These are phyloP conservation scores for Phytophthora meadii DNA, from an alignment of 352 stramenopile species.

Conservation along the genomic window DNA sequence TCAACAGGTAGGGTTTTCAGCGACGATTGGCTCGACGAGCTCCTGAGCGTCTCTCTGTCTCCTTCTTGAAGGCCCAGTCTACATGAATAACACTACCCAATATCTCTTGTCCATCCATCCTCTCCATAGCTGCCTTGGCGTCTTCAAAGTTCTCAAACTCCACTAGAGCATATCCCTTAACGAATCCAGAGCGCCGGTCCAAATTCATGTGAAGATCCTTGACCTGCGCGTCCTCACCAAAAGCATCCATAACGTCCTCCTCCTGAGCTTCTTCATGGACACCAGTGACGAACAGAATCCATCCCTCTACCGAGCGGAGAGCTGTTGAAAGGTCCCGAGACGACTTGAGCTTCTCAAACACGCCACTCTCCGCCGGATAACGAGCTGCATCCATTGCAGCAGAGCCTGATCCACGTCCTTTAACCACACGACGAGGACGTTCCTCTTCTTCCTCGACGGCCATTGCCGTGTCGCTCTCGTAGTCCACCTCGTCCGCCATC, in stretches of 20 bases:
- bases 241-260: conserved; percentile 96
- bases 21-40: conserved; percentile 46
- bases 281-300: conserved; percentile 95
- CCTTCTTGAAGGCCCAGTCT: conserved; percentile 94
- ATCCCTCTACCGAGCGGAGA: conserved; percentile 94
- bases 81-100: conserved; percentile 91
- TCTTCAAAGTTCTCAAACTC: conserved; percentile 94
- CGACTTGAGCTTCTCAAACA: conserved; percentile 81
- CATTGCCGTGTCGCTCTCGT: conserved; percentile 90
- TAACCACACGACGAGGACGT: conserved; percentile 56
- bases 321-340: conserved; percentile 55
- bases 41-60: conserved; percentile 37
- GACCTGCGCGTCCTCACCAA: conserved; percentile 94
- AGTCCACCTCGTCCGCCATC: conserved; percentile 89
- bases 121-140: conserved; percentile 90
- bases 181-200: conserved; percentile 95
- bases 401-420: conserved; percentile 69
- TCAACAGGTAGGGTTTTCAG: conserved; percentile 42
- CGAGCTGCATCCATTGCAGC: conserved; percentile 79
- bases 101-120: conserved; percentile 93
- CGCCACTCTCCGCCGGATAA: conserved; percentile 73
- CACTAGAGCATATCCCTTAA: conserved; percentile 96
- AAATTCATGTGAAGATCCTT: conserved; percentile 97
- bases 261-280: conserved; percentile 97
- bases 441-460: conserved; percentile 80